Evolutionary conservation across 2,329 filamentous ascomycete species (phyloP), one percentile per base, ranked within the genome.

Genomic region (Ophiocordyceps australis): DNA sequence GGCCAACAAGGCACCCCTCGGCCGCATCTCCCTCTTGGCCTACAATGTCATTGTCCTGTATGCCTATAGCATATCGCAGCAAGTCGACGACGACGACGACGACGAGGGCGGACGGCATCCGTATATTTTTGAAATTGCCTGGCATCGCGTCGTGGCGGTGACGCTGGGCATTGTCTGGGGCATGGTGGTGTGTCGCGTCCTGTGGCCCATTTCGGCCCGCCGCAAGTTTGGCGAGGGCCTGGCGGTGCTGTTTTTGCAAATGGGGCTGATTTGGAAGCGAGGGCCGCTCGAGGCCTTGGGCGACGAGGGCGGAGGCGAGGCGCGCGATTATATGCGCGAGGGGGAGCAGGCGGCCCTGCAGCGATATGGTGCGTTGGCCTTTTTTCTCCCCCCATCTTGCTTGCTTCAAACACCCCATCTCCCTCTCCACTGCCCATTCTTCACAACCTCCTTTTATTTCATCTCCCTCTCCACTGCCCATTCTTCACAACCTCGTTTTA

Each of bases 1-100:
- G 16, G 65, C 73, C 41, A 75, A 77, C 23, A 86, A 86, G 46
- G 85, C 80, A 0, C 83, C 86, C 1, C 76, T 95, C 50, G 86
- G 85, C 22, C 74, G 89, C 26, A 95, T 94, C 44, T 89, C 91
- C 33, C 68, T 95, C 43, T 65, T 98, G 23, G 92, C 86, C 1
- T 98, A 95, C 59, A 98, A 98, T 43, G 73, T 98, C 22, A 86
- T 81, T 12, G 82, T 82, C 7, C 63, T 98, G 3, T 98, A 98
- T 46, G 82, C 85, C 8, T 98, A 95, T 52, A 89, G 80, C 28
- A 62, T 95, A 8, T 76, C 78, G 1, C 74, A 82, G 33, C 66
- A 67, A 32, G 82, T 92, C 24, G 70, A 77, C 5, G 74, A 83
- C 24, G 75, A 81, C 28, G 73, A 91, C 30, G 82, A 91, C 23